phyloP scores from a whole-genome alignment of 2,329 filamentous ascomycete genomes.

The Colletotrichum incanum region DNA sequence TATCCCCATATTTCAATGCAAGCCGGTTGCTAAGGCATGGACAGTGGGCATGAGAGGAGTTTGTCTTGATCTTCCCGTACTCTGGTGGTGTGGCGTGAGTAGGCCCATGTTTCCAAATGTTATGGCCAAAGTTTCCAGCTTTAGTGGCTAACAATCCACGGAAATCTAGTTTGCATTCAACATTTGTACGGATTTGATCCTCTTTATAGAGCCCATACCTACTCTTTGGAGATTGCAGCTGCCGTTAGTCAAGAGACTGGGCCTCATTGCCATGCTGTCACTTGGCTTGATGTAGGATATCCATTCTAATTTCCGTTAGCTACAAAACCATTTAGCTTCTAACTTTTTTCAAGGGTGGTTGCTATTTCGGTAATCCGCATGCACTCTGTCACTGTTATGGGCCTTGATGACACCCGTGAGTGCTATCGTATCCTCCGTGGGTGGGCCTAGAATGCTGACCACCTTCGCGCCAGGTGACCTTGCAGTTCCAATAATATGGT shows the following conservation, averaged over 20 bases:
- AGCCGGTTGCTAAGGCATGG: conserved; percentile 49
- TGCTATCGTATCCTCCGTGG: not conserved
- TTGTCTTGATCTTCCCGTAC: conserved; percentile 49
- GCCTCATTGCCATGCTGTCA: conserved; percentile 47
- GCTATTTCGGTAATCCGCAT: conserved; percentile 48
- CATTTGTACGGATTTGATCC: conserved; percentile 53
- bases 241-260: conserved; percentile 48
- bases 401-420: conserved; percentile 47
- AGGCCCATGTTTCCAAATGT: not conserved
- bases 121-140: not conserved
- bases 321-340: not conserved
- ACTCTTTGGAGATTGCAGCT: conserved; percentile 53
- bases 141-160: too few species aligned
- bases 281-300: conserved; percentile 45
- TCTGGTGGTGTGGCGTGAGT: conserved; percentile 54
- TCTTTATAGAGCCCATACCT: conserved; percentile 56
- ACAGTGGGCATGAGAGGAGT: conserved; percentile 44
- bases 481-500: conserved; percentile 49
- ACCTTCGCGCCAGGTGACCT: conserved; percentile 45
- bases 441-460: not conserved
- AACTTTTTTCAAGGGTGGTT: conserved; percentile 41
- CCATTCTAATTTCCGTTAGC: not conserved
- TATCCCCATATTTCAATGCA: conserved; percentile 50
- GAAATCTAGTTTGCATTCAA: conserved; percentile 51
- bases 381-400: conserved; percentile 45